Base-by-base conservation (phyloP, 352 stramenopile genomes). In the Pythium dissimile region DNA sequence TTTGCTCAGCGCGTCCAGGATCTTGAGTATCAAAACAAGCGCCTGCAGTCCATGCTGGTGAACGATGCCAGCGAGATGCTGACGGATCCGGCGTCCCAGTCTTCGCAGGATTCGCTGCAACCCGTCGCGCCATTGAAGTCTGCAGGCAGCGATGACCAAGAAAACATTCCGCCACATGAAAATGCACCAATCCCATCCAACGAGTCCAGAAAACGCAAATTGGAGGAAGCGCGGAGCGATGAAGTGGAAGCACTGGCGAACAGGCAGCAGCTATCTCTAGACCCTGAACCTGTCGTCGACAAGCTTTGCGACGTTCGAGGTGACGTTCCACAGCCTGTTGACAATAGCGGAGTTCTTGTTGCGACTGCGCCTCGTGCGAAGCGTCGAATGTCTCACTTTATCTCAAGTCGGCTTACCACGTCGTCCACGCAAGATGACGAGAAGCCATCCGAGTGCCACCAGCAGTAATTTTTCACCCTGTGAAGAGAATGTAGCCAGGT, bases 361-460 rank as follows among this genome's bases (percentile, higher is more conserved):
- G 15, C 21, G 7, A 0, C 16, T n/a, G 45, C 15, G 3, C 41
- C 48, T 32, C 26, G 59, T 54, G 56, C 58, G 0, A 68, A 62
- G 27, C 62, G 64, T 12, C 57, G 61, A 0, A 58, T 77, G 24
- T 71, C 70, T 11, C 62, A 64, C n/a, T 77, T 79, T 46, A 72
- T 84, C 32, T 66, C 61, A 23, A 75, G 62, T 6, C 51, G 47
- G 45, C 28, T 26, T 30, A n/a, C 16, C 2, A 35, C 58, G 10
- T n/a, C 49, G 21, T n/a, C 31, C 10, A 21, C 37, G 7, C 31
- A 23, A 30, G 44, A 27, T 31, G 46, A 62, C 34, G 53, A 77
- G 12, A 67, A 78, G 24, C 69, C 66, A 0, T 66, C 66, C 13
- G 74, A 84, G 42, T 81, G 74, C 48, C 64, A 78, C 15, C 69